These are phyloP conservation scores for Kalanchoe fedtschenkoi DNA, from an alignment of 164 flowering plant genomes.

Conservation along the genomic window DNA sequence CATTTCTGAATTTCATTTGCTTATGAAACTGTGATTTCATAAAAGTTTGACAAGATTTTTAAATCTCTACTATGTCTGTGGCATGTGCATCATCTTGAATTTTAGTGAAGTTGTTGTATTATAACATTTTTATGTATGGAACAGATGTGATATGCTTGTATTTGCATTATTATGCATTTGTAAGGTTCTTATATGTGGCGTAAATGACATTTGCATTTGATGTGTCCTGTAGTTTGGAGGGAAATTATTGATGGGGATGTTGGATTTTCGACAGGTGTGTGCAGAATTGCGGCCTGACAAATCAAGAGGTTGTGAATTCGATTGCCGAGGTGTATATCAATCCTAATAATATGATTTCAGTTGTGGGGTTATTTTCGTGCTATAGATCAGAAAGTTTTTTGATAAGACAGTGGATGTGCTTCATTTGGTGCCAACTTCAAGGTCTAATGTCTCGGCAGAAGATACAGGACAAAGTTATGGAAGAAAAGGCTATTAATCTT, in stretches of 20 bases:
- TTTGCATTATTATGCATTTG: no score
- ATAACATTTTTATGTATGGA: no score
- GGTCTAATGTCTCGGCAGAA: slow-evolving; percentile 16
- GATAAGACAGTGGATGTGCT: slow-evolving; percentile 44
- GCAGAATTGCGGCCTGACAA: slow-evolving; percentile 39
- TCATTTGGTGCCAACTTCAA: slow-evolving; percentile 33
- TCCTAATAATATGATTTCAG: slow-evolving; percentile 55
- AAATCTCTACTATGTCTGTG: no score
- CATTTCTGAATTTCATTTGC: no score
- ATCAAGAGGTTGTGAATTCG: slow-evolving; percentile 48
- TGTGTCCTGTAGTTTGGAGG: neutral
- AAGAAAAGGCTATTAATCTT: slow-evolving; percentile 51
- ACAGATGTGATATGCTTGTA: no score
- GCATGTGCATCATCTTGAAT: no score
- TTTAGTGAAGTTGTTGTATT: no score
- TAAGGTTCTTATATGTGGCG: no score
- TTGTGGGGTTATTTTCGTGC: slow-evolving; percentile 77
- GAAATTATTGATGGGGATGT: neutral
- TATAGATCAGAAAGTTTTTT: slow-evolving; percentile 34
- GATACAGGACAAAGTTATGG: slow-evolving; percentile 14
- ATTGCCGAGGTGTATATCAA: slow-evolving; percentile 51
- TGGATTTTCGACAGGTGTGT: neutral
- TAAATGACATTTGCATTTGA: no score
- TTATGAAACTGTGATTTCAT: no score
- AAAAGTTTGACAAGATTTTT: no score